Conservation (phyloP, 2,329 filamentous ascomycete species). For the Alternaria panax region DNA sequence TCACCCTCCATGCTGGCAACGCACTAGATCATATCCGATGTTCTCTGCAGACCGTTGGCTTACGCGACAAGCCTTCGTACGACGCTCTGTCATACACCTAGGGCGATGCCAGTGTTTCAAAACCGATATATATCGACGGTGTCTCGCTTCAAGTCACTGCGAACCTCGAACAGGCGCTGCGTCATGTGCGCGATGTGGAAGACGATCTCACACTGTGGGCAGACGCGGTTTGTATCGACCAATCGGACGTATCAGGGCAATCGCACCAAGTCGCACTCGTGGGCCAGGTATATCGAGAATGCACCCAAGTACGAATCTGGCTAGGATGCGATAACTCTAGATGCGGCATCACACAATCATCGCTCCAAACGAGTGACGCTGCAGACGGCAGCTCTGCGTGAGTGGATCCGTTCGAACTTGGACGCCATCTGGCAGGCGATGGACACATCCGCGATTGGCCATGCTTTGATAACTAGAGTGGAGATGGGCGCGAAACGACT, state of each 20-base stretch:
- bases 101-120: background rate
- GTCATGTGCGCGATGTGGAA: background rate
- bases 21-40: background rate
- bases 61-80: conserved; percentile 11
- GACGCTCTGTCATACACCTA: conserved; percentile 19
- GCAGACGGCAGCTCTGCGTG: background rate
- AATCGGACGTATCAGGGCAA: background rate
- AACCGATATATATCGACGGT: background rate
- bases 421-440: background rate
- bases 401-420: background rate
- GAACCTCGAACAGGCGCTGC: conserved; percentile 3
- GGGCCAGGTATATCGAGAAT: background rate
- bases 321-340: background rate
- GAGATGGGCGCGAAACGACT: too few relatives aligned
- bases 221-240: conserved; percentile 8
- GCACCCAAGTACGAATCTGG: background rate
- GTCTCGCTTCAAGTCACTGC: background rate
- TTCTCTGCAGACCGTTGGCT: background rate
- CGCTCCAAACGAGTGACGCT: background rate
- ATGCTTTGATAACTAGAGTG: background rate
- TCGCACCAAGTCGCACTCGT: conserved; percentile 1
- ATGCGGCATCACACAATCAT: background rate
- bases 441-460: background rate
- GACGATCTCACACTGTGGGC: background rate
- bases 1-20: background rate